Conservation (phyloP, 305 asterid genomes). For the Plantago lanceolata region DNA sequence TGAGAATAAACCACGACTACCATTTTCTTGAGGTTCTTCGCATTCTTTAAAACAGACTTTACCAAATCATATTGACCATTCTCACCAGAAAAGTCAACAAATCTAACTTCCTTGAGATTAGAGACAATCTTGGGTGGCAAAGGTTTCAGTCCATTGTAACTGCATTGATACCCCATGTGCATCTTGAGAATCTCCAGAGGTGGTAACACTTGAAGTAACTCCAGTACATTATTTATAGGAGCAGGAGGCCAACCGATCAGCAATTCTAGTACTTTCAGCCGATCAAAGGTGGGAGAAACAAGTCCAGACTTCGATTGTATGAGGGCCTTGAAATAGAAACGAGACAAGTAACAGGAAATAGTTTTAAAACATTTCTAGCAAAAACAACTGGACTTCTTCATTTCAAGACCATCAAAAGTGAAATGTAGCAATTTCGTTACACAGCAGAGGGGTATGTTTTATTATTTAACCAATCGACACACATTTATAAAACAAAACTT, state of each 20-base stretch:
- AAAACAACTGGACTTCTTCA: not conserved
- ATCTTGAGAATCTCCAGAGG: not conserved
- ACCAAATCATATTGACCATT: not conserved
- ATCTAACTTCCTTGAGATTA: not conserved
- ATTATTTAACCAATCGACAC: too few species aligned
- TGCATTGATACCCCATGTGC: not conserved
- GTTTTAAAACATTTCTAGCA: not conserved
- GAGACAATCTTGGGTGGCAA: not conserved
- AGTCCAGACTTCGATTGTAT: not conserved
- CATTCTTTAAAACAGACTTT: not conserved
- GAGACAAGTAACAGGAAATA: not conserved
- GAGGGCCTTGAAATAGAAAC: not conserved
- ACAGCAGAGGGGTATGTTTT: too few species aligned
- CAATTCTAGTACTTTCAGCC: not conserved
- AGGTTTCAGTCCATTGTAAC: not conserved
- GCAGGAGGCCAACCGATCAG: too few species aligned
- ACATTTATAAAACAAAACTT: too few species aligned
- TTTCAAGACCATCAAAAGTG: too few species aligned
- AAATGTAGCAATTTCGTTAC: too few species aligned
- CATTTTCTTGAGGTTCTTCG: not conserved
- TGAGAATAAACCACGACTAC: not conserved
- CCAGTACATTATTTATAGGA: not conserved
- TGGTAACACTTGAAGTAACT: slow-evolving; percentile 2
- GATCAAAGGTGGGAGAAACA: not conserved
- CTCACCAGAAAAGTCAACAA: not conserved